phyloP scores from a whole-genome alignment of 2,329 filamentous ascomycete genomes.

The Calonectria hongkongensis region DNA sequence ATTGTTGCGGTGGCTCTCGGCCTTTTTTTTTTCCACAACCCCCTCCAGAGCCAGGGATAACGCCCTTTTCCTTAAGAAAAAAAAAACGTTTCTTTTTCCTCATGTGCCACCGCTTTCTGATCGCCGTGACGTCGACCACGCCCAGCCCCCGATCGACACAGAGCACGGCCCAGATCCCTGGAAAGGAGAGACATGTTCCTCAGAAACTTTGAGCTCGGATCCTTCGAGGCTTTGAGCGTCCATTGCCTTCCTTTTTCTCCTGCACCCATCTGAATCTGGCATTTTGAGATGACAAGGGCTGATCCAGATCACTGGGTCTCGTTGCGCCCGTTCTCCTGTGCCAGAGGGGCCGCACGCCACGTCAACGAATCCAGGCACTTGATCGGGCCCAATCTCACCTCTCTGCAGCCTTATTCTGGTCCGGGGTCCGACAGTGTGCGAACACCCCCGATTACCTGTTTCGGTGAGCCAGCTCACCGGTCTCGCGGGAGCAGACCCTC shows the following conservation, averaged over 20 bases:
- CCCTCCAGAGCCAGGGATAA: conserved; percentile 10
- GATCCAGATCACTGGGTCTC: conserved; percentile 56
- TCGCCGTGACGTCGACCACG: conserved; percentile 25
- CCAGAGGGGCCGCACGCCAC: conserved; percentile 42
- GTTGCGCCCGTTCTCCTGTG: conserved; percentile 38
- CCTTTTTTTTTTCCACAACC: background rate
- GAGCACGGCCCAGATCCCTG: conserved; percentile 20
- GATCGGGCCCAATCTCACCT: conserved; percentile 51
- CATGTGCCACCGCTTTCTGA: conserved; percentile 23
- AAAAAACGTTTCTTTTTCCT: conserved; percentile 18
- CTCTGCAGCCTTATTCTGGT: conserved; percentile 50
- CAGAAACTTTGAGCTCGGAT: conserved; percentile 35
- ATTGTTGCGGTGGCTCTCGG: conserved; percentile 4
- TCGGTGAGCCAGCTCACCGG: conserved; percentile 52
- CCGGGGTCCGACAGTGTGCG: conserved; percentile 35
- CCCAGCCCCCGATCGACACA: conserved; percentile 16
- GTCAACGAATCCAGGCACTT: conserved; percentile 42
- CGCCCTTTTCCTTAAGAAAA: conserved; percentile 5
- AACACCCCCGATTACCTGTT: conserved; percentile 41
- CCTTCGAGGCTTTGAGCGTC: conserved; percentile 36
- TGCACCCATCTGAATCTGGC: conserved; percentile 52
- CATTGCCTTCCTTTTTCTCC: conserved; percentile 37
- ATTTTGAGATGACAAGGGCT: conserved; percentile 49
- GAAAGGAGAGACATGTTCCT: conserved; percentile 4
- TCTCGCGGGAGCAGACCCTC: conserved; percentile 22